Base-by-base conservation (phyloP, 2,329 filamentous ascomycete species). In the Ploettnerulaceae sp. region DNA sequence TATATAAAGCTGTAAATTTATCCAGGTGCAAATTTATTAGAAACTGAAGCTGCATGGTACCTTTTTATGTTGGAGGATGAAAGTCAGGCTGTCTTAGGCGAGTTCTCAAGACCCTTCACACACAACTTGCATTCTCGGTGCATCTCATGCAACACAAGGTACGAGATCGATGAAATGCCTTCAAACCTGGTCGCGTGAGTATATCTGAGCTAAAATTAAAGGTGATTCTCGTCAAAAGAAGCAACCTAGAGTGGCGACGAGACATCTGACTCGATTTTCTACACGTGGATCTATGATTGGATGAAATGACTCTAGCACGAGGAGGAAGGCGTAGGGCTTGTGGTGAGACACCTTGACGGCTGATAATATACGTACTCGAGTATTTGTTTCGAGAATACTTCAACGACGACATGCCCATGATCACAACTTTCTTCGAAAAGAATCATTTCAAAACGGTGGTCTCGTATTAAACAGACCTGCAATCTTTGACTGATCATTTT, bases 151-250 rank as follows among this genome's bases (percentile, higher is more conserved):
- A 38, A 38, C 43, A 24, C 43, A 39, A 38, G 9, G 24, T n/a
- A 29, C 21, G 5, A 31, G n/a, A 2, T 21, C 25, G 7, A n/a
- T 22, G 12, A 31, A 22, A 5, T 24, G n/a, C 7, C 5, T 17
- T 22, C 12, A n/a, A 14, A 45, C 7, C 11, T 25, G 42, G 43
- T 46, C 43, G 43, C 43, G 43, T 46, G 43, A 46, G 43, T 46
- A 22, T 28, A 20, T 40, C 35, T 14, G 9, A 15, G 12, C 9
- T 14, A 42, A 12, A 11, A 4, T 26, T 7, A 20, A n/a, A 3
- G 5, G 2, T 25, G 15, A 20, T 29, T 40, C 14, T 40, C 21
- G 28, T 28, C 26, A 34, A 14, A 25, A 25, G 12, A 11, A 14
- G 22, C 26, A 26, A 37, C 26, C 22, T 17, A 14, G 5, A 21